A percentile compares a stretch with the other conserved stretches of the same genome.
phyloP scores from a whole-genome alignment of 2,329 filamentous ascomycete genomes.

The Claviceps cyperi region DNA sequence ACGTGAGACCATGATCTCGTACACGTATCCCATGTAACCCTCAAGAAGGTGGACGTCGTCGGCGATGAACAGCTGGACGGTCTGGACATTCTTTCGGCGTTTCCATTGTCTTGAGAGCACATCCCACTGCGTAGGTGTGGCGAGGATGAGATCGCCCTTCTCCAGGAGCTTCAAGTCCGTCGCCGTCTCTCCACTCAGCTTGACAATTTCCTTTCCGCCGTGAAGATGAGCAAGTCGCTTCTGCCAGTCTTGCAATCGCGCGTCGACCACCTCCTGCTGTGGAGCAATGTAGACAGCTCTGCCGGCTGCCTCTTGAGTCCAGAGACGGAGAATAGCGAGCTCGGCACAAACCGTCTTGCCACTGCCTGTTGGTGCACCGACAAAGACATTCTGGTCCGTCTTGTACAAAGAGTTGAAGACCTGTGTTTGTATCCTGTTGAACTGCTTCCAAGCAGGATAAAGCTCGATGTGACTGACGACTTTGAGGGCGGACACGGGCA shows the following conservation, averaged over 20 bases:
- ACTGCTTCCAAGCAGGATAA: conserved; percentile 72
- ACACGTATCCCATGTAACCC: conserved; percentile 72
- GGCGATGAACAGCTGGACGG: conserved; percentile 79
- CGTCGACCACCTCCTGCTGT: conserved; percentile 84
- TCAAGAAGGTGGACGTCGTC: conserved; percentile 93
- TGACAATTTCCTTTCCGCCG: conserved; percentile 81
- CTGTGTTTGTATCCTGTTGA: conserved; percentile 97
- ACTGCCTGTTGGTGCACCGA: conserved; percentile 85
- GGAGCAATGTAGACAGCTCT: conserved; percentile 89
- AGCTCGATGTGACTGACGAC: conserved; percentile 65
- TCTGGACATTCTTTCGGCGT: conserved; percentile 86
- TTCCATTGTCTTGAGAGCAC: conserved; percentile 93
- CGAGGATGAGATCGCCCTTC: conserved; percentile 74
- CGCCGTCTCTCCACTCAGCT: conserved; percentile 84
- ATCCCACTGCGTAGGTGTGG: conserved; percentile 92
- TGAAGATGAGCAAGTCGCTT: conserved; percentile 55
- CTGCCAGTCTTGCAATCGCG: conserved; percentile 71
- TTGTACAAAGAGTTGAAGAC: conserved; percentile 88
- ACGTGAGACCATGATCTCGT: conserved; percentile 92
- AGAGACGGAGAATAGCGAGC: conserved; percentile 80
- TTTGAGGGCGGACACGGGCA: conserved; percentile 82
- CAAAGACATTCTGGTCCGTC: conserved; percentile 83
- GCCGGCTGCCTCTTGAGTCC: conserved; percentile 43
- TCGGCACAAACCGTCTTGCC: conserved; percentile 97
- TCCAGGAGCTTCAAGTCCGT: conserved; percentile 82